Conservation (phyloP, 805 yeast genomes). For the Clavispora phyllophila region DNA sequence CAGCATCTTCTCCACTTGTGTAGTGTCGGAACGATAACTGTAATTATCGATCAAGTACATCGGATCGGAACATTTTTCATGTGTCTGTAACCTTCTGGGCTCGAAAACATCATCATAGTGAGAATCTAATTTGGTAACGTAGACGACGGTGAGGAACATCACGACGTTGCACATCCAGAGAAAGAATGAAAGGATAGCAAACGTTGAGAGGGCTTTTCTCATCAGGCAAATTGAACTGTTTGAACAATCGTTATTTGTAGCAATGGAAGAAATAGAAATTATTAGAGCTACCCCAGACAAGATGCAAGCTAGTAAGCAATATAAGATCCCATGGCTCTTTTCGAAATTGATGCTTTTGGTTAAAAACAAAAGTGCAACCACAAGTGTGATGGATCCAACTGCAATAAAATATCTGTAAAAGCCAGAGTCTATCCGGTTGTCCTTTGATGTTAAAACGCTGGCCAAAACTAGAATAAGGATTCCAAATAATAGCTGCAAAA, state of each 20-base stretch:
- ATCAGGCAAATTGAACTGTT: conserved; percentile 20
- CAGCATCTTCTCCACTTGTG: conserved; percentile 2
- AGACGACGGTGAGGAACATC: conserved; percentile 34
- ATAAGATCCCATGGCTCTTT: conserved; percentile 36
- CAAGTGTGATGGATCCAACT: conserved; percentile 27
- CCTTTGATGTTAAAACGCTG: conserved; percentile 20
- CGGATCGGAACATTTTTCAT: neutral
- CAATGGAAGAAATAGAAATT: conserved; percentile 21
- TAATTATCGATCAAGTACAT: neutral
- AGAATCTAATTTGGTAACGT: conserved; percentile 32
- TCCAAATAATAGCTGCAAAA: conserved; percentile 26
- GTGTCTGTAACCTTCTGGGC: neutral
- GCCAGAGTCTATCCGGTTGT: conserved; percentile 18
- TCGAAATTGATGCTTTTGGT: conserved; percentile 35
- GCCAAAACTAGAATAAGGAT: conserved; percentile 25
- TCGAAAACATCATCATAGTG: conserved; percentile 18
- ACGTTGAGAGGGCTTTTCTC: conserved; percentile 32
- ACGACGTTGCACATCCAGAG: conserved; percentile 35
- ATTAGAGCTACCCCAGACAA: conserved; percentile 33
- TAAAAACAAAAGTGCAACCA: conserved; percentile 31
- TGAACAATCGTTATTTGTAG: conserved; percentile 21
- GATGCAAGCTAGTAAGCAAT: conserved; percentile 29
- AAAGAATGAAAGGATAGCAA: conserved; percentile 34
- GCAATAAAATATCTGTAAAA: conserved; percentile 37
- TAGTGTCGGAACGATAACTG: neutral